Evolutionary conservation across 1,139 yeast genomes (phyloP).

Genomic region (Sugiyamaella novakii): DNA sequence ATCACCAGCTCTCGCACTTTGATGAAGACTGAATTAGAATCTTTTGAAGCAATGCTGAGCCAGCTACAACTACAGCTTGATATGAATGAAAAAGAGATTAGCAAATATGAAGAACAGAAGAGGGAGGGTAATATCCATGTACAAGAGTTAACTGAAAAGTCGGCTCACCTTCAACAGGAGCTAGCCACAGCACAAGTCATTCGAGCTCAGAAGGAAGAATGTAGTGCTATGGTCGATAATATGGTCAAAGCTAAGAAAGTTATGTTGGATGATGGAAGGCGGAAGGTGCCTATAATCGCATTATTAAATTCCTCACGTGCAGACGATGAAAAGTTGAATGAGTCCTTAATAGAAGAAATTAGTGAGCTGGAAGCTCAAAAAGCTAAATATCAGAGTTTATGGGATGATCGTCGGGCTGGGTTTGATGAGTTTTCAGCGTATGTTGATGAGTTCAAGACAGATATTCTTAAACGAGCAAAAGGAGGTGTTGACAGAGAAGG

Average conservation of each 20-base stretch:
- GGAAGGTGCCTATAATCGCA: constrained; percentile 30
- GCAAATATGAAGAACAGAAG: constrained; percentile 28
- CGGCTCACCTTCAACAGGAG: constrained; percentile 32
- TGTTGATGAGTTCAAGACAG: constrained; percentile 31
- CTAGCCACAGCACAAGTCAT: constrained; percentile 32
- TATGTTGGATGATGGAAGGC: constrained; percentile 23
- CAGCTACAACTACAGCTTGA: constrained; percentile 36
- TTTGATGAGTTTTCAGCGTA: constrained; percentile 33
- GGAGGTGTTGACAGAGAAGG: constrained; percentile 17
- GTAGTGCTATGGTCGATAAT: constrained; percentile 34
- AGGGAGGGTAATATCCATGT: constrained; percentile 26
- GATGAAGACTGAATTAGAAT: constrained; percentile 29
- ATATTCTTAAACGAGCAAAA: constrained; percentile 23
- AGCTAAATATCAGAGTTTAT: constrained; percentile 28
- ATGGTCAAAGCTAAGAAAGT: constrained; percentile 35
- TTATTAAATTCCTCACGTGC: constrained; percentile 33
- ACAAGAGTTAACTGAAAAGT: constrained; percentile 26
- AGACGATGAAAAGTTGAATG: constrained; percentile 31
- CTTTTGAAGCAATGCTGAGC: constrained; percentile 32
- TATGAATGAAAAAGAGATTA: constrained; percentile 33
- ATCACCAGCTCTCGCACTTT: constrained; percentile 13
- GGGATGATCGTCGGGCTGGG: constrained; percentile 34
- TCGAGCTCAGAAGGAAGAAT: constrained; percentile 36
- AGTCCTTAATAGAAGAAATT: constrained; percentile 34
- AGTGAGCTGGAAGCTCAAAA: constrained; percentile 34